Evolutionary conservation across 495 filamentous ascomycete species (phyloP).

Genomic region (Beverwykella pulmonaria): DNA sequence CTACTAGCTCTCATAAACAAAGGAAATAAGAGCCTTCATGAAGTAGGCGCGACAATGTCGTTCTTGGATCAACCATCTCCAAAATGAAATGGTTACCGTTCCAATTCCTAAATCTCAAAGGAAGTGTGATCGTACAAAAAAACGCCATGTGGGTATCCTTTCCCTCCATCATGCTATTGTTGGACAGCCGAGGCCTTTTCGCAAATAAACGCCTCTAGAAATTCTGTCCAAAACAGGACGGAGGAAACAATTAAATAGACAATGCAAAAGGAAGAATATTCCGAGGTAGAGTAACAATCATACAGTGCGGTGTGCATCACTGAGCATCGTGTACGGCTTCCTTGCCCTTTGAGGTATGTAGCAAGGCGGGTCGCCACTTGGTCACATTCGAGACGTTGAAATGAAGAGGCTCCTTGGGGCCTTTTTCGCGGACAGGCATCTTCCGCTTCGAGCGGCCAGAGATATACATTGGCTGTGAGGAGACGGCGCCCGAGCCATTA

Average conservation of each 20-base stretch:
- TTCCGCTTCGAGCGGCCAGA: constrained; percentile 40
- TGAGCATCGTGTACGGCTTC: constrained; percentile 24
- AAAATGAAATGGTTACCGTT: background rate
- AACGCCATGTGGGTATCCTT: constrained; percentile 30
- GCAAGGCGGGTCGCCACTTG: constrained; percentile 32
- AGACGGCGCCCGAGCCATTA: constrained; percentile 17
- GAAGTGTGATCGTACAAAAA: constrained; percentile 16
- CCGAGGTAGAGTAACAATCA: constrained; percentile 8
- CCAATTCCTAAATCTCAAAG: background rate
- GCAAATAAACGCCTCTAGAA: constrained; percentile 33
- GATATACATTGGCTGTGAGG: constrained; percentile 32
- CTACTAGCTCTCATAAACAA: background rate
- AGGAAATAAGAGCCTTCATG: background rate
- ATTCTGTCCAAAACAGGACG: background rate
- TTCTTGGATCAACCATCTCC: too few species aligned
- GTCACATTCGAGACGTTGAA: constrained; percentile 35
- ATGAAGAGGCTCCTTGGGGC: constrained; percentile 37
- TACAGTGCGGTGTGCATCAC: constrained; percentile 1
- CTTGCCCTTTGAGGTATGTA: constrained; percentile 34
- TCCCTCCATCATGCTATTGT: background rate
- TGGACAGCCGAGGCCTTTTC: constrained; percentile 26
- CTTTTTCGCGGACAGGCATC: constrained; percentile 37
- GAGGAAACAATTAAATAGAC: constrained; percentile 8
- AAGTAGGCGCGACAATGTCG: background rate
- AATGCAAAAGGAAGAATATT: background rate